A percentile compares a stretch with the other conserved stretches of the same genome.
Conservation (phyloP, 805 yeast species). For the Nakazawaea holstii region DNA sequence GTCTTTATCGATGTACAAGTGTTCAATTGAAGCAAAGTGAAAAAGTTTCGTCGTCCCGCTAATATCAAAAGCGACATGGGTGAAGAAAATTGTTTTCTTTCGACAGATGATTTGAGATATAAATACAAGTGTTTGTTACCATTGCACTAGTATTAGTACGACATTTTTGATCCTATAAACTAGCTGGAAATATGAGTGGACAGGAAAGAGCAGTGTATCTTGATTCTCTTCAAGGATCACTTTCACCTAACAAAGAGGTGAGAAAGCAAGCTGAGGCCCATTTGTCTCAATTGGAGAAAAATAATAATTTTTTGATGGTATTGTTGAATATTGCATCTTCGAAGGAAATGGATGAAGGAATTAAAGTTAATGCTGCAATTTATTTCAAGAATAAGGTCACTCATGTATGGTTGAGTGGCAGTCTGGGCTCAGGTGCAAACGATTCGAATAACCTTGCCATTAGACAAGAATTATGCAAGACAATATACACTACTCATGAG, state of each 20-base stretch:
- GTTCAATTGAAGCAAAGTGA: too few relatives aligned
- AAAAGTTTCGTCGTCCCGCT: not conserved
- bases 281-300: slow-evolving; percentile 33
- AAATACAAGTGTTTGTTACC: too few relatives aligned
- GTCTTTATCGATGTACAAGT: too few relatives aligned
- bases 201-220: not conserved
- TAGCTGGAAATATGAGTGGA: not conserved
- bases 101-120: too few relatives aligned
- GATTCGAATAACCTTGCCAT: slow-evolving; percentile 21
- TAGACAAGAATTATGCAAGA: slow-evolving; percentile 55
- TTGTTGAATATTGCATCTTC: slow-evolving; percentile 39
- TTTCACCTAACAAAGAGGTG: slow-evolving; percentile 37
- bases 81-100: too few relatives aligned
- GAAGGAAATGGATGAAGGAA: slow-evolving; percentile 33
- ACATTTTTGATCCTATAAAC: not conserved
- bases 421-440: not conserved
- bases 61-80: not conserved
- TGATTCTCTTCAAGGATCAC: slow-evolving; percentile 19
- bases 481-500: slow-evolving; percentile 42
- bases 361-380: slow-evolving; percentile 72
- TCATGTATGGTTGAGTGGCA: slow-evolving; percentile 50
- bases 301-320: slow-evolving; percentile 38
- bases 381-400: slow-evolving; percentile 73
- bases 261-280: slow-evolving; percentile 40
- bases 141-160: too few relatives aligned